A percentile compares a stretch with the other conserved stretches of the same genome.
These are phyloP conservation scores for Firmiana major DNA, from an alignment of 345 rosid species.

Conservation along the genomic window DNA sequence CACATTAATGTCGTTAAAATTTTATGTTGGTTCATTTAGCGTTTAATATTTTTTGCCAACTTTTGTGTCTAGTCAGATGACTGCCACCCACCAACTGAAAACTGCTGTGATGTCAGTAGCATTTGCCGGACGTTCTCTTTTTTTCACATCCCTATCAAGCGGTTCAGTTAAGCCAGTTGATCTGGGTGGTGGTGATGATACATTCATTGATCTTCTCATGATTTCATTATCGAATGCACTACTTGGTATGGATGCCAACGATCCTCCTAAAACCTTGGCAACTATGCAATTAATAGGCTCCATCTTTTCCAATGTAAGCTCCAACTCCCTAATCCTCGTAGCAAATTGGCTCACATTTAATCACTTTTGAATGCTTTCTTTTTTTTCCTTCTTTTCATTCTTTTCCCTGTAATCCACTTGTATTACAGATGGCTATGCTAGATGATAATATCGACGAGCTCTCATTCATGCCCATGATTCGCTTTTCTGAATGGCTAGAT, in stretches of 20 bases:
- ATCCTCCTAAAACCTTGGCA: constrained; percentile 96
- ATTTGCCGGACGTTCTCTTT: constrained; percentile 89
- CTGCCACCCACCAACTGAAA: constrained; percentile 99
- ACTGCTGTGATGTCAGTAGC: constrained; percentile 96
- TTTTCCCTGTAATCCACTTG: constrained; percentile 4
- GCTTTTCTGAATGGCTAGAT: constrained; percentile 95
- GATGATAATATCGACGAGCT: constrained; percentile 61
- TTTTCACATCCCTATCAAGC: constrained; percentile 62
- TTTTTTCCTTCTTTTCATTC: constrained; percentile 4
- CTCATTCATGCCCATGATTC: constrained; percentile 71
- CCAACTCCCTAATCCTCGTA: neutral
- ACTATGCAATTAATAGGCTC: constrained; percentile 97
- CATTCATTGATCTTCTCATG: constrained; percentile 61
- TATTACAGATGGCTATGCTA: constrained; percentile 67
- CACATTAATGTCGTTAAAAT: neutral
- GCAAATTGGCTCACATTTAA: neutral
- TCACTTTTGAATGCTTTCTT: neutral
- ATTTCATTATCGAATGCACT: constrained; percentile 88
- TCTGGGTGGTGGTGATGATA: constrained; percentile 41
- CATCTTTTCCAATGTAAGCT: constrained; percentile 94
- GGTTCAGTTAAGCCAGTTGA: constrained; percentile 45
- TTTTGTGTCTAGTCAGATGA: constrained; percentile 80
- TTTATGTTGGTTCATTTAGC: constrained; percentile 9
- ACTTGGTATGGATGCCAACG: constrained; percentile 99
- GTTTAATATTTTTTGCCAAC: neutral